Evolutionary conservation across 305 asterid genomes (phyloP), one percentile per base, ranked within the genome.

Genomic region (Stenogyne calaminthoides): DNA sequence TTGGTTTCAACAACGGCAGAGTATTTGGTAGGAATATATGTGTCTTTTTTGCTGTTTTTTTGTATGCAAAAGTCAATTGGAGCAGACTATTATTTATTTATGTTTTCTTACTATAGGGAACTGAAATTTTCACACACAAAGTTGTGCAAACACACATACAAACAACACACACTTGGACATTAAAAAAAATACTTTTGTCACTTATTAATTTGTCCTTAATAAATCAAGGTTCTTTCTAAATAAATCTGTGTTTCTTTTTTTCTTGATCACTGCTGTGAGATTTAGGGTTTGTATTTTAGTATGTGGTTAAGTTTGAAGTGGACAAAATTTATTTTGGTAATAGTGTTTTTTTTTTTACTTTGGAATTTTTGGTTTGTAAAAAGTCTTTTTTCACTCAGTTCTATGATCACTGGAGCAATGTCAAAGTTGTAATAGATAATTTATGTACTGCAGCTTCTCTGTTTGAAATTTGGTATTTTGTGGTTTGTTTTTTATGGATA

Each of bases 61-160:
- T 80, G 78, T 65, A 65, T 19, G 78, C 82, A 77, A 83, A 89
- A 86, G 91, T 86, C 91, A 89, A 87, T 72, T 70, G 70, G 51
- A 75, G 71, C 79, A 76, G 77, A 72, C 29, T 62, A 65, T 18
- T 47, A 49, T 49, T 49, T 46, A 49, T 49, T 49, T 49, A 49
- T 6, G 16, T 49, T 15, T 49, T 49, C 22, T 49, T 6, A 71
- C 52, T 73, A 40, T 81, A 73, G 92, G 90, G 83, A 82, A 74
- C 64, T 69, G 78, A 61, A 82, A 72, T 34, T 61, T 22, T 7
- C 62, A 78, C 79, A 74, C 74, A 70, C n/a, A n/a, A n/a, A n/a
- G n/a, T n/a, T n/a, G n/a, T n/a, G n/a, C n/a, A n/a, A n/a, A n/a
- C n/a, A 56, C 73, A 71, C 74, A 68, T 57, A 73, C 78, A 76